These are phyloP conservation scores for Komagataea norvegica DNA, from an alignment of 1,139 yeast genomes.

Conservation along the genomic window DNA sequence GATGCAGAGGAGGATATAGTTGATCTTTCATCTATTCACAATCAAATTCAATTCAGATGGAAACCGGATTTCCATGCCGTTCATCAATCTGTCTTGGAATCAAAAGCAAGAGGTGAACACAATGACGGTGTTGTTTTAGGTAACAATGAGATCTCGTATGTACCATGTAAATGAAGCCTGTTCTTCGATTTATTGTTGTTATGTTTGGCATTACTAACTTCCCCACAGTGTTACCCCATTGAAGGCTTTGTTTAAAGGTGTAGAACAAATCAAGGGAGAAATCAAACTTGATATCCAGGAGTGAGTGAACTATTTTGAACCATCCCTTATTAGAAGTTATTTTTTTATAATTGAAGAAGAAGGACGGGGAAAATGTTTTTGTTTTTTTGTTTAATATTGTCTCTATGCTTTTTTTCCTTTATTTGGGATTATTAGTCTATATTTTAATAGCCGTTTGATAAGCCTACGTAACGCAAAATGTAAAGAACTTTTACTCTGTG, in stretches of 20 bases:
- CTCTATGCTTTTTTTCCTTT: background rate
- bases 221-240: conserved; percentile 71
- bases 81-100: conserved; percentile 51
- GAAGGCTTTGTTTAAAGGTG: conserved; percentile 63
- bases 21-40: conserved; percentile 35
- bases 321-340: background rate
- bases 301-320: conserved; percentile 21
- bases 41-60: conserved; percentile 64
- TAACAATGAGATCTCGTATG: conserved; percentile 53
- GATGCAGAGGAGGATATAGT: conserved; percentile 37
- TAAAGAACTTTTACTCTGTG: background rate
- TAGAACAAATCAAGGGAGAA: conserved; percentile 56
- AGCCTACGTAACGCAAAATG: background rate
- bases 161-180: conserved; percentile 20
- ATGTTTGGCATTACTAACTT: conserved; percentile 13
- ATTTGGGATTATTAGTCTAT: background rate
- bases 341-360: background rate
- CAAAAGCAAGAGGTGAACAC: conserved; percentile 40
- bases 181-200: too few species aligned
- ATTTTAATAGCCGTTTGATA: background rate
- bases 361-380: background rate
- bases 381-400: background rate
- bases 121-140: conserved; percentile 39
- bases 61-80: conserved; percentile 74
- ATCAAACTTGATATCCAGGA: conserved; percentile 31